phyloP scores from a whole-genome alignment of 371 early-diverging fungal genomes.

The Amoeboaphelidium protococcarum region DNA sequence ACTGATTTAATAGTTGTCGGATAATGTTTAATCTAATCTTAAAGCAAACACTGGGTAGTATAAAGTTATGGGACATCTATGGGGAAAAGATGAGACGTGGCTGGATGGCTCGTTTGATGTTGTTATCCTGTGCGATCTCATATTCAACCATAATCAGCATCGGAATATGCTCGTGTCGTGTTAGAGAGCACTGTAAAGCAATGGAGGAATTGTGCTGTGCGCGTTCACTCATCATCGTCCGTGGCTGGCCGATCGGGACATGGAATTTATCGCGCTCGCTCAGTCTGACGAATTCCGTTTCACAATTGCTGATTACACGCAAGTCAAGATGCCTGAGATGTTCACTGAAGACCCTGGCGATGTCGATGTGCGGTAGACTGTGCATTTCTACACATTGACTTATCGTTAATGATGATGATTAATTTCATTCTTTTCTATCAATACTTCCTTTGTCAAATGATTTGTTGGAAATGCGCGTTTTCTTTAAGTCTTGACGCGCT shows the following conservation, averaged over 20 bases:
- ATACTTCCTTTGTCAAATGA: too few relatives aligned
- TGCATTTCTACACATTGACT: too few relatives aligned
- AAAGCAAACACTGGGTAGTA: conserved; percentile 13
- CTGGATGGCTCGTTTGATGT: conserved; percentile 27
- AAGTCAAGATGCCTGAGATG: conserved; percentile 46
- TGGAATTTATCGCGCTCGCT: conserved; percentile 52
- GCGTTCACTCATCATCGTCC: conserved; percentile 31
- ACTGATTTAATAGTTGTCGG: conserved; percentile 40
- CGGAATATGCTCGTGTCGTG: conserved; percentile 9
- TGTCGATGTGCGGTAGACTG: not conserved
- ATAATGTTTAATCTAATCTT: conserved; percentile 10
- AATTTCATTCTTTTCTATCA: too few relatives aligned
- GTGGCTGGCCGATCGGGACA: conserved; percentile 37
- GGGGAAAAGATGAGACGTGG: too few relatives aligned
- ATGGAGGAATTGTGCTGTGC: conserved; percentile 11
- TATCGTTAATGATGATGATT: too few relatives aligned
- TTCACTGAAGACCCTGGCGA: conserved; percentile 26
- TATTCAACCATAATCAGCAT: conserved; percentile 72
- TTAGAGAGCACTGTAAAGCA: conserved; percentile 1
- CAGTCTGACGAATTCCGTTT: conserved; percentile 28
- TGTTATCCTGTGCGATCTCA: conserved; percentile 58
- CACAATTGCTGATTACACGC: conserved; percentile 35
- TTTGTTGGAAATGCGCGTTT: too few relatives aligned
- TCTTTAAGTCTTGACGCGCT: too few relatives aligned
- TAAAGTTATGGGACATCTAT: conserved; percentile 62